A percentile compares a stretch with the other conserved stretches of the same genome.
phyloP scores from a whole-genome alignment of 2,329 filamentous ascomycete species.

The Taxawa tesnikishii region DNA sequence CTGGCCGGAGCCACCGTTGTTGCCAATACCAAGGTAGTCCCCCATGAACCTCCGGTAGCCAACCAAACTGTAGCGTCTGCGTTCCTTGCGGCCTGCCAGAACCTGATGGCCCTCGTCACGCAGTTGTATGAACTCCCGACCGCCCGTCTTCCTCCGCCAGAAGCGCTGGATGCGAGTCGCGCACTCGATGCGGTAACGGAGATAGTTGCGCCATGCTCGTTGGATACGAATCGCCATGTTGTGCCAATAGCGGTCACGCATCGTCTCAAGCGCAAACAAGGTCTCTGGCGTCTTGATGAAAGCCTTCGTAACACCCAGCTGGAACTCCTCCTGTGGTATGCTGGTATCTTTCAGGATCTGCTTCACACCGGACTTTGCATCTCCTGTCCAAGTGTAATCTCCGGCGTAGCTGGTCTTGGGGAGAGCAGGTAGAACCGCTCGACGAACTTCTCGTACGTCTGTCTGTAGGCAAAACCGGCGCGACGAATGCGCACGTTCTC shows the following conservation, averaged over 20 bases:
- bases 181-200: constrained; percentile 83
- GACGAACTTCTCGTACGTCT: constrained; percentile 96
- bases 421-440: constrained; percentile 94
- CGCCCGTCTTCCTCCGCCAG: constrained; percentile 87
- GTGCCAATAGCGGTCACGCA: constrained; percentile 97
- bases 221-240: constrained; percentile 99
- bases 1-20: constrained; percentile 65
- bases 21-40: constrained; percentile 85
- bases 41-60: constrained; percentile 88
- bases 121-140: constrained; percentile 76
- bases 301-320: constrained; percentile 91
- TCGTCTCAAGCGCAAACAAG: constrained; percentile 88
- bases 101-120: constrained; percentile 79
- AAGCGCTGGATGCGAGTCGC: constrained; percentile 89
- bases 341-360: constrained; percentile 95
- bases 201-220: constrained; percentile 90
- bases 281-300: constrained; percentile 99
- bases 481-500: constrained; percentile 96
- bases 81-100: constrained; percentile 76
- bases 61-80: constrained; percentile 78
- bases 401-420: constrained; percentile 88
- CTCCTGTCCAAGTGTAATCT: constrained; percentile 91
- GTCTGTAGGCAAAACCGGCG: constrained; percentile 92
- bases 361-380: constrained; percentile 73
- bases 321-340: constrained; percentile 89